Evolutionary conservation across 805 yeast genomes (phyloP), one percentile per base, ranked within the genome.

Genomic region (Jamesozyma lodderae): DNA sequence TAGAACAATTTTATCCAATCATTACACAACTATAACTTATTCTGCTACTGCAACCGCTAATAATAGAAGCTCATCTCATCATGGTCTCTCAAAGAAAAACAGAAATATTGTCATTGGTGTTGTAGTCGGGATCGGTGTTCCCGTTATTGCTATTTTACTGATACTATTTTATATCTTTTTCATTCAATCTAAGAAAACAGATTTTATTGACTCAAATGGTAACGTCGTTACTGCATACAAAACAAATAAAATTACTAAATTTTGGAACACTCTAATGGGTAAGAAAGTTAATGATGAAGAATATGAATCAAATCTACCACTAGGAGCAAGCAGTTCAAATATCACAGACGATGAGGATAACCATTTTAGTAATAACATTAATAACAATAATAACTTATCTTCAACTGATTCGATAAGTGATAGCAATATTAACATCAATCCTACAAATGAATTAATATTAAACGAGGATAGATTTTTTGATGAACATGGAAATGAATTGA

Each of bases 121-220:
- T 41, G 79, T 74, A 14, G 80, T 79, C 9, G 85, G 85, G 42
- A 69, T 80, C 13, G 82, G 83, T 37, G 74, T 78, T 0, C 81
- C 87, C 2, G 49, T 71, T 1, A 52, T 77, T 1, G 33, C 58
- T 5, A 42, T 41, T 2, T 27, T 41, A 3, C 13, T 37, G 9
- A 44, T 45, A 13, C 10, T 57, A 16, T 24, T 55, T 4, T 53
- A 52, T 35, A 27, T 50, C 14, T 53, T 43, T 36, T 51, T 52
- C 25, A 37, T 52, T n/a, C 45, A 45, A 43, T 37, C 53, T 9
- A 52, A 48, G 31, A 55, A 44, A 32, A 47, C 53, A 3, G 51
- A 53, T 32, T 57, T 53, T 33, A 51, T 57, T 33, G 54, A 57
- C 39, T 52, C 60, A 6, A 55, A 57, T 31, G 61, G 61, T 18